Conservation (phyloP, 2,329 filamentous ascomycete genomes). For the Cladosporium halotolerans region DNA sequence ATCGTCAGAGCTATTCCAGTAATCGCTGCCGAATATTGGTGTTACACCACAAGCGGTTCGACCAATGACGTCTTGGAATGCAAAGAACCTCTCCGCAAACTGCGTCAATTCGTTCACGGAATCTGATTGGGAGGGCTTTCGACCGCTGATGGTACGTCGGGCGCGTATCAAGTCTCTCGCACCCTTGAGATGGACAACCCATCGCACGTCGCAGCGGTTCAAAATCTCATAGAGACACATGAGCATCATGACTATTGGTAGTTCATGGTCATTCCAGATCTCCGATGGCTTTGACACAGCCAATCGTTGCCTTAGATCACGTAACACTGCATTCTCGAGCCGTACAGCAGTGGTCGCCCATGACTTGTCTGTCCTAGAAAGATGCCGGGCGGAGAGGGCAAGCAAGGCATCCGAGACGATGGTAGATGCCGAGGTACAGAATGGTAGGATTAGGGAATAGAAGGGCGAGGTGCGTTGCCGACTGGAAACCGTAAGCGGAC, state of each 20-base stretch:
- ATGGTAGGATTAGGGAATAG: slow-evolving; percentile 35
- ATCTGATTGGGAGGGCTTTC: slow-evolving; percentile 15
- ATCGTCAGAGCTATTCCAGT: slow-evolving; percentile 38
- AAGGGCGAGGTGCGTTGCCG: slow-evolving; percentile 33
- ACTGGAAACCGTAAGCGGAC: slow-evolving; percentile 36
- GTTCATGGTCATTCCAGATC: slow-evolving; percentile 25
- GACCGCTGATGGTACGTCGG: slow-evolving; percentile 23
- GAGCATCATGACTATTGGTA: slow-evolving; percentile 41
- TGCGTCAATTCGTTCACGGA: slow-evolving; percentile 20
- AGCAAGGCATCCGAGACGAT: slow-evolving; percentile 34
- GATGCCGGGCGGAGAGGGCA: slow-evolving; percentile 35
- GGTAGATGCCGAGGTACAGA: slow-evolving; percentile 34
- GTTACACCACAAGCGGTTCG: slow-evolving; percentile 45
- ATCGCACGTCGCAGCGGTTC: slow-evolving; percentile 37
- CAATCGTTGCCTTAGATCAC: slow-evolving; percentile 32
- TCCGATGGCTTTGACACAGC: slow-evolving; percentile 21
- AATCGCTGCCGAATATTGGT: slow-evolving; percentile 42
- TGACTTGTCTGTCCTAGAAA: slow-evolving; percentile 27
- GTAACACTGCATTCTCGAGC: slow-evolving; percentile 34
- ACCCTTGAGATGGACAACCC: slow-evolving; percentile 44
- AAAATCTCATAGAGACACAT: slow-evolving; percentile 42
- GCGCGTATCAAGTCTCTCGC: slow-evolving; percentile 43
- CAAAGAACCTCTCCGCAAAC: slow-evolving; percentile 44
- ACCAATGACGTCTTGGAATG: slow-evolving; percentile 48
- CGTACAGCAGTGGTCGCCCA: slow-evolving; percentile 32